phyloP scores from a whole-genome alignment of 352 stramenopile species.

The Globisporangium emineosum region DNA sequence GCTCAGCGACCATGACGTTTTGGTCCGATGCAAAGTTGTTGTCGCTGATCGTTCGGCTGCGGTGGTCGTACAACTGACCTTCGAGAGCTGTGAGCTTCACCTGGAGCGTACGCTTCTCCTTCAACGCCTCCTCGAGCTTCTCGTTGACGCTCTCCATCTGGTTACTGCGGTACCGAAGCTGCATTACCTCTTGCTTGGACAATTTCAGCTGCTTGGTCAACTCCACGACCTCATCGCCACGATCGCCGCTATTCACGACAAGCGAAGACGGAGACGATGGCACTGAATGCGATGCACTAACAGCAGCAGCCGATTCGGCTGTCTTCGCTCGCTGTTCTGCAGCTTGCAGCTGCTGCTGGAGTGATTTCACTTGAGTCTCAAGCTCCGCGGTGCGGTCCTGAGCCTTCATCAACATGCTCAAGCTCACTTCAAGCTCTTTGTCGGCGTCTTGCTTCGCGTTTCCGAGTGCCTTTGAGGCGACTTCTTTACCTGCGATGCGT shows the following conservation, averaged over 20 bases:
- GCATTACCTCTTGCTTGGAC: conserved; percentile 78
- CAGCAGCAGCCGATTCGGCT: neutral
- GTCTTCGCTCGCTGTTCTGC: conserved; percentile 19
- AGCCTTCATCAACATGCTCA: conserved; percentile 24
- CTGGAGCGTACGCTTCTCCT: conserved; percentile 75
- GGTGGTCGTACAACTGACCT: conserved; percentile 75
- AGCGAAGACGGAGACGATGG: conserved; percentile 14
- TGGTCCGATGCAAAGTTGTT: conserved; percentile 38
- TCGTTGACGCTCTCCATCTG: conserved; percentile 69
- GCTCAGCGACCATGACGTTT: conserved; percentile 39
- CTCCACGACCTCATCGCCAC: conserved; percentile 47
- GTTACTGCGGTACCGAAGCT: conserved; percentile 80
- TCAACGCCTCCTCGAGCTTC: conserved; percentile 63
- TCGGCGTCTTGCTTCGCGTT: conserved; percentile 19
- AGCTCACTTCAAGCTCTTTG: conserved; percentile 21
- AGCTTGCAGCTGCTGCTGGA: conserved; percentile 46
- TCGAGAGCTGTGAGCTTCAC: conserved; percentile 79
- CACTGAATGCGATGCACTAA: neutral
- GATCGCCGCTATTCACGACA: conserved; percentile 19
- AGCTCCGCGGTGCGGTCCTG: conserved; percentile 26
- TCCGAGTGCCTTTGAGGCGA: conserved; percentile 12
- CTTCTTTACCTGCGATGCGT: conserved; percentile 14
- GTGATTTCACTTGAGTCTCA: conserved; percentile 25
- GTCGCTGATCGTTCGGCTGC: conserved; percentile 58
- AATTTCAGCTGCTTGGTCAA: conserved; percentile 76